phyloP scores from a whole-genome alignment of 2,329 filamentous ascomycete species.

The Arthrinium puccinioides region DNA sequence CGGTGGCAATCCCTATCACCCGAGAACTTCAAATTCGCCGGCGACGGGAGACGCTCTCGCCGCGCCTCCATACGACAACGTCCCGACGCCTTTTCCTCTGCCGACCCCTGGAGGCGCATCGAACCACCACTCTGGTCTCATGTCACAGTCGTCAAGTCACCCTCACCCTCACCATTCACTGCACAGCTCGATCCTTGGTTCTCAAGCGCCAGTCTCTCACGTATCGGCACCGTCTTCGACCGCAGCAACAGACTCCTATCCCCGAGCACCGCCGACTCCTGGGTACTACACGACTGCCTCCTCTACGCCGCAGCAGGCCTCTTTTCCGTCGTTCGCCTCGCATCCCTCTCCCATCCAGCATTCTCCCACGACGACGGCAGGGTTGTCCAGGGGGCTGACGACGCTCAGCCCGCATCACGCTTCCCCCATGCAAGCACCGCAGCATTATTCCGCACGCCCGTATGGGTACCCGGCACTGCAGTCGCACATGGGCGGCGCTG shows the following conservation, averaged over 20 bases:
- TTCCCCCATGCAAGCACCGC: constrained; percentile 48
- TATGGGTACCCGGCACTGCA: constrained; percentile 38
- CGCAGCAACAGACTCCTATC: constrained; percentile 52
- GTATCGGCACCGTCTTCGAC: constrained; percentile 44
- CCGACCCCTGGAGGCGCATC: constrained; percentile 45
- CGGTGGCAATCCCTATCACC: constrained; percentile 31
- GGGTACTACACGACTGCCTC: constrained; percentile 51
- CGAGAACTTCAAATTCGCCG: constrained; percentile 51
- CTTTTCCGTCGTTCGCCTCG: constrained; percentile 36
- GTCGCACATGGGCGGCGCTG: constrained; percentile 56
- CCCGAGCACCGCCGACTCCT: constrained; percentile 49
- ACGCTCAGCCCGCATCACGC: constrained; percentile 28
- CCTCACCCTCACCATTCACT: constrained; percentile 19
- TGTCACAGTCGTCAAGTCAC: constrained; percentile 23
- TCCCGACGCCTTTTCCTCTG: constrained; percentile 58
- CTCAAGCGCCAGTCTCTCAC: constrained; percentile 39
- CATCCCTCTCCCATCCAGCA: constrained; percentile 29
- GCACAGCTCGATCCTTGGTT: constrained; percentile 36
- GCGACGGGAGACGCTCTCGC: constrained; percentile 53
- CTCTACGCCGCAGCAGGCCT: constrained; percentile 37
- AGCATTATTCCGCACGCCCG: constrained; percentile 38
- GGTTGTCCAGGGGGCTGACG: constrained; percentile 25
- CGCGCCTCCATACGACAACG: constrained; percentile 60
- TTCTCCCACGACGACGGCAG: constrained; percentile 37
- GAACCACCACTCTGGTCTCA: constrained; percentile 19